Percentiles rank a stretch among this genome's conserved stretches.
Conservation (phyloP, 2,329 filamentous ascomycete genomes). For the Penicillium sp. region DNA sequence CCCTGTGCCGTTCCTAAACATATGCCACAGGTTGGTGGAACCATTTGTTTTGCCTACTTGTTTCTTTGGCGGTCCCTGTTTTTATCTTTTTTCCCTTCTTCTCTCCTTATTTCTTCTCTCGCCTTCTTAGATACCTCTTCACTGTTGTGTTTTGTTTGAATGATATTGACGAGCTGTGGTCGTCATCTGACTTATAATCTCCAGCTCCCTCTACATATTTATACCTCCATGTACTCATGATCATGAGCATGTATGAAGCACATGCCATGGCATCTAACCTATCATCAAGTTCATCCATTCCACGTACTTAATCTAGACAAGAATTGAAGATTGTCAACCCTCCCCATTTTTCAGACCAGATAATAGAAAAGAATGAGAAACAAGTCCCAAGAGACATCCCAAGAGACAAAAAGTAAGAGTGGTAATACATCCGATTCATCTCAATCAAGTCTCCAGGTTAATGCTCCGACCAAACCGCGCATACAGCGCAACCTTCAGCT, state of each 20-base stretch:
- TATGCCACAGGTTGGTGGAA: constrained; percentile 10
- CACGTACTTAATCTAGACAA: not conserved
- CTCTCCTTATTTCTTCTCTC: not conserved
- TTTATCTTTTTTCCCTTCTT: not conserved
- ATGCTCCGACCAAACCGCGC: constrained; percentile 94
- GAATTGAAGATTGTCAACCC: not conserved
- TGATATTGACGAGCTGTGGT: constrained; percentile 21
- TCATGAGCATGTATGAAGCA: not conserved
- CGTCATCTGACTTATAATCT: not conserved
- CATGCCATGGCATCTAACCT: not conserved
- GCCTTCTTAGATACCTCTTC: constrained; percentile 26
- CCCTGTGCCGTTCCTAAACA: constrained; percentile 12
- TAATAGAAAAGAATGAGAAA: not conserved
- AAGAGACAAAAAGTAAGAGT: not conserved
- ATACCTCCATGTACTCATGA: not conserved
- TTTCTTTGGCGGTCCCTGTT: constrained; percentile 3
- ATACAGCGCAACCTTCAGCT: constrained; percentile 89
- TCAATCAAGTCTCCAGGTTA: constrained; percentile 78
- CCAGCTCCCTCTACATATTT: not conserved
- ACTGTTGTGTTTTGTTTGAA: constrained; percentile 17
- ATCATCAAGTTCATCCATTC: not conserved
- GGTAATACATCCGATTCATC: not conserved
- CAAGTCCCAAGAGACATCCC: not conserved
- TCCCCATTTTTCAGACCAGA: not conserved
- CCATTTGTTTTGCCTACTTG: constrained; percentile 7